Evolutionary conservation across 1,139 yeast species (phyloP), one percentile per base, ranked within the genome.

Genomic region (Geotrichum fermentans): DNA sequence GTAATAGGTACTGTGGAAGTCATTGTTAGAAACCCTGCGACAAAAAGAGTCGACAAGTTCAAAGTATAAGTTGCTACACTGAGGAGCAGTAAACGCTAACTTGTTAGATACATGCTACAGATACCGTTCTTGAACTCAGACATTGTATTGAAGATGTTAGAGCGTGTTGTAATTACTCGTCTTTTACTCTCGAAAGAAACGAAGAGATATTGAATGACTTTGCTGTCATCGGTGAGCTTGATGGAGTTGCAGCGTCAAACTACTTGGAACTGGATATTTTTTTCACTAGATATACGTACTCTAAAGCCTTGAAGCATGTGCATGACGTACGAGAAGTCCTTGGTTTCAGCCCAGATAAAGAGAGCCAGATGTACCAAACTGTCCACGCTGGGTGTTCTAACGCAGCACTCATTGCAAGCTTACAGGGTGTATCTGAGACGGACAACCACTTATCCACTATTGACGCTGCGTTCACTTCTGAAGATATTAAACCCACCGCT

Each of bases 101-200:
- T 10, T 21, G 13, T 30, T 17, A 59, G 58, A 47, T 58, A 36
- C 43, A 49, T 29, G 46, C 39, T 14, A 34, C 41, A 17, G 87
- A 80, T 56, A 66, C 80, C 24, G 61, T 83, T 50, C 69, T 74
- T 46, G 87, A 82, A 53, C 72, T 85, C 50, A 75, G 71, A 56
- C 80, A 79, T 61, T 73, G 82, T 14, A 68, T 86, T 49, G 69
- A 75, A 22, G 69, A 37, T 13, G 29, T 37, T 13, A 16, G 21
- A 10, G 10, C n/a, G n/a, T 33, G 20, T 20, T 24, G n/a, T n/a
- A 38, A 8, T 3, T 36, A 14, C 17, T n/a, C 40, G 4, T 21
- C 22, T 78, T 24, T 64, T 79, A 32, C 78, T 83, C 13, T 71
- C 72, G 32, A 75, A 82, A 40, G 74, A 75, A 58, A 81, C 78